phyloP scores from a whole-genome alignment of 2,329 filamentous ascomycete species.

The Periconia digitata region DNA sequence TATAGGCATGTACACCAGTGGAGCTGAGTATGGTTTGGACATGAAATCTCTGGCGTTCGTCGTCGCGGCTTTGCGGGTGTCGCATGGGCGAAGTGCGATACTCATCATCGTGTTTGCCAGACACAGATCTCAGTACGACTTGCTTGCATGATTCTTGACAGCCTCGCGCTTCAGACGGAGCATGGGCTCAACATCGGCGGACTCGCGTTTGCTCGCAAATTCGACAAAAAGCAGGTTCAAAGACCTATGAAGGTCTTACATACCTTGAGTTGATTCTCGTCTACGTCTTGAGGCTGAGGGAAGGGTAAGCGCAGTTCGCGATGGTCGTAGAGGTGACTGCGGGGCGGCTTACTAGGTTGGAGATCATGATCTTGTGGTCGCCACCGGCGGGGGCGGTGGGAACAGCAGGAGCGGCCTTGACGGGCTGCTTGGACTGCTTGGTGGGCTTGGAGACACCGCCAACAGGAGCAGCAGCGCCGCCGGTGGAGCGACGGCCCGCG shows the following conservation, averaged over 20 bases:
- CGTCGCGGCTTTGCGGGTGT: constrained; percentile 26
- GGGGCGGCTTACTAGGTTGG: constrained; percentile 79
- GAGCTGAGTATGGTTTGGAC: constrained; percentile 8
- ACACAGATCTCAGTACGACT: constrained; percentile 31
- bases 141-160: constrained; percentile 27
- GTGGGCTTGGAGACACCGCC: constrained; percentile 84
- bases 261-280: constrained; percentile 99
- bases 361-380: constrained; percentile 97
- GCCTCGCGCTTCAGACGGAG: constrained; percentile 22
- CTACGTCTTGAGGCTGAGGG: constrained; percentile 88
- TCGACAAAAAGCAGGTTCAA: constrained; percentile 42
- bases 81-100: constrained; percentile 34
- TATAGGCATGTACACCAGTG: neutral
- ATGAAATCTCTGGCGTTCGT: constrained; percentile 28
- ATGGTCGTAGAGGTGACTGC: neutral
- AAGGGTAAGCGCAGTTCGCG: constrained; percentile 49
- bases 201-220: constrained; percentile 34
- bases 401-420: constrained; percentile 65
- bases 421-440: constrained; percentile 61
- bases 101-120: constrained; percentile 34
- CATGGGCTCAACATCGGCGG: constrained; percentile 27
- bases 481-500: constrained; percentile 55
- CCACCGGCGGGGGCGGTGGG: constrained; percentile 60
- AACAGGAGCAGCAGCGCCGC: constrained; percentile 62
- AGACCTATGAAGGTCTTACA: constrained; percentile 72